A percentile compares a stretch with the other conserved stretches of the same genome.
phyloP scores from a whole-genome alignment of 768 basidiomycete species.

The Leccinum pellstonianum region DNA sequence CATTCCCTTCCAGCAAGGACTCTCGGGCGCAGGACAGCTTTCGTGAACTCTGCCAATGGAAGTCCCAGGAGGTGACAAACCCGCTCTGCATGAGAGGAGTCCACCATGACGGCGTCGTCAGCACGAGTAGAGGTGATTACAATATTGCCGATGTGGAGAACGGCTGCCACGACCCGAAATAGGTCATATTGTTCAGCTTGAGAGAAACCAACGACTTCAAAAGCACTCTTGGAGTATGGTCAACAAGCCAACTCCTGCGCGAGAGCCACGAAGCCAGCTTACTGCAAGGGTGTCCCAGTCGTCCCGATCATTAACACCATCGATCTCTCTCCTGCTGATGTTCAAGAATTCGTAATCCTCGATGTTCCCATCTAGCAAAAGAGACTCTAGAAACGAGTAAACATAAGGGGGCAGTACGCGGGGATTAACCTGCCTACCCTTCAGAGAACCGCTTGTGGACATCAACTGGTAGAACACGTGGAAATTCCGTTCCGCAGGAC shows the following conservation, averaged over 20 bases:
- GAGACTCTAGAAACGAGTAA: constrained; percentile 46
- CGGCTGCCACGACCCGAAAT: constrained; percentile 90
- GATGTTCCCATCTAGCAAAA: constrained; percentile 71
- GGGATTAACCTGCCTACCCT: constrained; percentile 45
- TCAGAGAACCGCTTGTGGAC: constrained; percentile 67
- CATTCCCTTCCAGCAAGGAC: constrained; percentile 95
- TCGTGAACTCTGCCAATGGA: constrained; percentile 81
- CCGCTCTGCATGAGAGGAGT: constrained; percentile 81
- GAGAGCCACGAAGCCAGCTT: constrained; percentile 7
- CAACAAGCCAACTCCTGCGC: constrained; percentile 2
- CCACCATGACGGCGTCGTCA: constrained; percentile 76
- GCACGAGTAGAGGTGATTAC: constrained; percentile 72
- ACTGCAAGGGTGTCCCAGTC: constrained; percentile 86
- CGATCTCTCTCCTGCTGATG: constrained; percentile 86
- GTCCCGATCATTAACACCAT: constrained; percentile 88
- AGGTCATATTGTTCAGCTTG: constrained; percentile 83
- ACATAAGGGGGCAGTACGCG: constrained; percentile 5
- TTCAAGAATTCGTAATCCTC: constrained; percentile 91
- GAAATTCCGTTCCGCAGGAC: constrained; percentile 87
- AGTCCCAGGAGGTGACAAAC: constrained; percentile 92
- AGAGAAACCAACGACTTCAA: constrained; percentile 89
- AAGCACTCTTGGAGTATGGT: constrained; percentile 53
- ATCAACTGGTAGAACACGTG: constrained; percentile 97
- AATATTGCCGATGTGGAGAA: constrained; percentile 96
- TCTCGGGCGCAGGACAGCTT: constrained; percentile 84